Base-by-base conservation (phyloP, 2,329 filamentous ascomycete genomes). In the Pestalotiopsis sp. region DNA sequence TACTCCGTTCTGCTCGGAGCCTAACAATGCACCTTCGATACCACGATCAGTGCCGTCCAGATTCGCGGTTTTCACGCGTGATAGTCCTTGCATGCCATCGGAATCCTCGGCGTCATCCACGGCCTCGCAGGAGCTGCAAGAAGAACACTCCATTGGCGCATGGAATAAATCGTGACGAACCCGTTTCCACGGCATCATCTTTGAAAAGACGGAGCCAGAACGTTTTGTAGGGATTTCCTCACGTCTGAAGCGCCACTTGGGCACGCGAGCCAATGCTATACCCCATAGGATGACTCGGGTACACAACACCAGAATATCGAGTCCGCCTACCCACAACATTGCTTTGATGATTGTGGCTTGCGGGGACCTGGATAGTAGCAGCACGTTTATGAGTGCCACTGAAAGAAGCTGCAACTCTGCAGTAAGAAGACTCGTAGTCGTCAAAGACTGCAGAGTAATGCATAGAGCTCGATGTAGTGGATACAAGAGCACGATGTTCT, bases 341-440 rank as follows among this genome's bases (percentile, higher is more conserved):
- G 92, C 90, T 81, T 97, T 96, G 62, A 98, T 83, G 70, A 97
- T 95, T 71, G 93, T 86, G 17, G 91, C 89, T 80, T 98, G 96
- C 0, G 95, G 93, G 0, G 95, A 96, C 6, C 84, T 82, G 0
- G 94, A 90, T 70, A 97, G 87, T 1, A 97, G 78, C 0, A 97
- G 82, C 14, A 98, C 82, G 75, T 97, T 94, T 75, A 98, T 91
- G 14, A 99, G 85, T 2, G 90, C 90, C 52, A 92, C 88, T 0
- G 95, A 95, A 17, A 98, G 87, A 11, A 99, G 85, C 75, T 98
- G 94, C 57, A 98, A 86, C 79, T 99, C 96, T 4, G 96, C 91
- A 1, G 92, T 88, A 65, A 98, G 85, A 57, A 98, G 86, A 79
- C 95, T 98, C 1, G 94, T 97, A 0, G 93, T 95, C 1, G 95